These are phyloP conservation scores for Cymbidium sinense DNA, from an alignment of 106 monocot species.

Conservation along the genomic window DNA sequence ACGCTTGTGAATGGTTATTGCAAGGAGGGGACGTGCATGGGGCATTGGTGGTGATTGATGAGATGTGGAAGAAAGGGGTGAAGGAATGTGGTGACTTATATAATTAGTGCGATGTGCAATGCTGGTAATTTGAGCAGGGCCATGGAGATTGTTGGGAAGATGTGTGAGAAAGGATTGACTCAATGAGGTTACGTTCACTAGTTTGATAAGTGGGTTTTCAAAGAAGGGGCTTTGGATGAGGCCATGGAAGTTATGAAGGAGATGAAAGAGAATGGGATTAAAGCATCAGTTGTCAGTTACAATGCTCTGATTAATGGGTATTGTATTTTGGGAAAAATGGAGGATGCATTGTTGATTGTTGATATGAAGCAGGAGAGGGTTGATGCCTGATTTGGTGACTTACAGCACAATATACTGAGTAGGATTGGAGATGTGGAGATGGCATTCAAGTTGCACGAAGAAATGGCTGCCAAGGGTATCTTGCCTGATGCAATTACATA, in stretches of 20 bases:
- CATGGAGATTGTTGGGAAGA: constrained; percentile 50
- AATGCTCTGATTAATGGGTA: constrained; percentile 88
- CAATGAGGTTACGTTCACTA: constrained; percentile 74
- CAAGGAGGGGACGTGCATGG: constrained; percentile 49
- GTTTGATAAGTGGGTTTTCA: constrained; percentile 69
- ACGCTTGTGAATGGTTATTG: constrained; percentile 73
- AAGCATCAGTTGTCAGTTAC: constrained; percentile 43
- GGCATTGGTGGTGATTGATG: constrained; percentile 47
- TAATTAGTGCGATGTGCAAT: constrained; percentile 60
- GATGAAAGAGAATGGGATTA: constrained; percentile 51
- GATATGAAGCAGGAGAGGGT: constrained; percentile 51
- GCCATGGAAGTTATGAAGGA: constrained; percentile 52
- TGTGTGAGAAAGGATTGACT: constrained; percentile 52
- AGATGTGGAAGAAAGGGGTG: constrained; percentile 64
- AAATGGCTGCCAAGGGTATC: constrained; percentile 56
- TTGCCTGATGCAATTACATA: constrained; percentile 56
- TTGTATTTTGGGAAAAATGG: constrained; percentile 43
- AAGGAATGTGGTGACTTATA: constrained; percentile 60
- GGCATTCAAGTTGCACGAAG: constrained; percentile 50
- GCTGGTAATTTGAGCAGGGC: constrained; percentile 65
- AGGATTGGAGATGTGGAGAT: constrained; percentile 55
- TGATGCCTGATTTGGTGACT: constrained; percentile 58
- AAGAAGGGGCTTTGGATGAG: constrained; percentile 77
- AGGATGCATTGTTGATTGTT: constrained; percentile 37
- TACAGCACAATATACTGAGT: constrained; percentile 56